These are phyloP conservation scores for Syzygium aqueum DNA, from an alignment of 345 rosid genomes.

Conservation along the genomic window DNA sequence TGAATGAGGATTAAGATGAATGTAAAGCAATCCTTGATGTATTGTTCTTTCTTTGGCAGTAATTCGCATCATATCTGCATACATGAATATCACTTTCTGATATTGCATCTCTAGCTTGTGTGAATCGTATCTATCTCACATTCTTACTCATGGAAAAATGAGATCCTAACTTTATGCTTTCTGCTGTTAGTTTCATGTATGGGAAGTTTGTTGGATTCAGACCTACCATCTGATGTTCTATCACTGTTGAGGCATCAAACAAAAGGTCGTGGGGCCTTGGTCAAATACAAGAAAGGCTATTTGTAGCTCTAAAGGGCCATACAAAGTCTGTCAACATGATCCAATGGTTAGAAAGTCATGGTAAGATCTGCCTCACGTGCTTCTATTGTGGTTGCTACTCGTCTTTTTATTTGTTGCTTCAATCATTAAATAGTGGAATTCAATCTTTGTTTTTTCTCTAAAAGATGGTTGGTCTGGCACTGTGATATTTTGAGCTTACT, in stretches of 20 bases:
- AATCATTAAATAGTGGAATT: background rate
- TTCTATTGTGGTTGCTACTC: background rate
- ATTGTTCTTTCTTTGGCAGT: too few species aligned
- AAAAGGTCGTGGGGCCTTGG: slow-evolving; percentile 15
- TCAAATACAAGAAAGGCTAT: slow-evolving; percentile 34
- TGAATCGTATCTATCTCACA: too few species aligned
- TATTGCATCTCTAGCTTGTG: too few species aligned
- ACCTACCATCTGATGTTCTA: slow-evolving; percentile 27
- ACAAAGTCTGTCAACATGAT: slow-evolving; percentile 64
- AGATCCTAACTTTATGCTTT: background rate
- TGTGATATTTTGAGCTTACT: too few species aligned
- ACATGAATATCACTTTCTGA: too few species aligned
- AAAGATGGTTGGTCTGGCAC: too few species aligned
- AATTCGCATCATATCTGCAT: too few species aligned
- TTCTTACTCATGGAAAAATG: background rate
- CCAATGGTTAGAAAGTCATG: slow-evolving; percentile 59
- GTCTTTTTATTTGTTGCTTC: background rate
- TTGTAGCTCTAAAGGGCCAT: slow-evolving; percentile 42
- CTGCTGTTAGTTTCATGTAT: slow-evolving; percentile 28
- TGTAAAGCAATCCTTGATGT: too few species aligned
- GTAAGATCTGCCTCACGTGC: slow-evolving; percentile 25
- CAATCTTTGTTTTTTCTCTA: too few species aligned
- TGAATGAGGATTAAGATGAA: too few species aligned
- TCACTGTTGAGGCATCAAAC: slow-evolving; percentile 26
- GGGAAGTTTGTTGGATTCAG: slow-evolving; percentile 48